A percentile compares a stretch with the other conserved stretches of the same genome.
Conservation (phyloP, 2,329 filamentous ascomycete genomes). For the Parasarocladium wereldwijsianum region DNA sequence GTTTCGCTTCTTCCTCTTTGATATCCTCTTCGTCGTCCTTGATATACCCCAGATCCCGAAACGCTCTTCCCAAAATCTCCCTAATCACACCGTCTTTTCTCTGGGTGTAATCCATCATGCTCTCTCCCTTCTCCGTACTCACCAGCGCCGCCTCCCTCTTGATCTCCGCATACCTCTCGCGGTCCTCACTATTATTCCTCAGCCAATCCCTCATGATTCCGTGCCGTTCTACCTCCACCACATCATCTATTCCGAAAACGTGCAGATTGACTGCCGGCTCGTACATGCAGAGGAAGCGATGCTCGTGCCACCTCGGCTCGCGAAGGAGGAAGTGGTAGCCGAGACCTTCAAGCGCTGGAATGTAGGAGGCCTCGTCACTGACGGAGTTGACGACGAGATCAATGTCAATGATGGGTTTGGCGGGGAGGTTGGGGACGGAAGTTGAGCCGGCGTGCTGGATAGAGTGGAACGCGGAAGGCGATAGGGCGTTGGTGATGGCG, state of each 20-base stretch:
- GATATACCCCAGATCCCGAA: constrained; percentile 11
- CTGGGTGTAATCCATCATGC: constrained; percentile 21
- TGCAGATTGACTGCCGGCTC: constrained; percentile 30
- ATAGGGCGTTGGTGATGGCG: constrained; percentile 20
- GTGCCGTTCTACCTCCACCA: constrained; percentile 27
- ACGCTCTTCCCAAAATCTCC: constrained; percentile 20
- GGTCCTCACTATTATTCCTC: constrained; percentile 19
- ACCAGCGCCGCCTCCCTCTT: constrained; percentile 18
- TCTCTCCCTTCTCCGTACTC: constrained; percentile 15
- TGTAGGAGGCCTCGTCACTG: constrained; percentile 25
- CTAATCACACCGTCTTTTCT: constrained; percentile 25
- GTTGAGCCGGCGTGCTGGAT: constrained; percentile 36
- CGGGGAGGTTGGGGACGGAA: constrained; percentile 30
- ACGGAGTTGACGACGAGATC: constrained; percentile 29
- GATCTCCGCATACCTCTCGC: constrained; percentile 20
- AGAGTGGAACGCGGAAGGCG: constrained; percentile 16
- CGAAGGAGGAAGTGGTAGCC: constrained; percentile 31
- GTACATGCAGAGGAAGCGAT: constrained; percentile 27
- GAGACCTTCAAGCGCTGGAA: constrained; percentile 22
- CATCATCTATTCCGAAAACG: constrained; percentile 27
- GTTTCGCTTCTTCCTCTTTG: too few relatives aligned
- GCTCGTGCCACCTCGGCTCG: constrained; percentile 30
- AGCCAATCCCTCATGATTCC: constrained; percentile 30
- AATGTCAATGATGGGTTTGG: constrained; percentile 37
- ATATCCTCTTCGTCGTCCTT: too few relatives aligned